These are phyloP conservation scores for Solanum tacnaense DNA, from an alignment of 257 asterid species.

Conservation along the genomic window DNA sequence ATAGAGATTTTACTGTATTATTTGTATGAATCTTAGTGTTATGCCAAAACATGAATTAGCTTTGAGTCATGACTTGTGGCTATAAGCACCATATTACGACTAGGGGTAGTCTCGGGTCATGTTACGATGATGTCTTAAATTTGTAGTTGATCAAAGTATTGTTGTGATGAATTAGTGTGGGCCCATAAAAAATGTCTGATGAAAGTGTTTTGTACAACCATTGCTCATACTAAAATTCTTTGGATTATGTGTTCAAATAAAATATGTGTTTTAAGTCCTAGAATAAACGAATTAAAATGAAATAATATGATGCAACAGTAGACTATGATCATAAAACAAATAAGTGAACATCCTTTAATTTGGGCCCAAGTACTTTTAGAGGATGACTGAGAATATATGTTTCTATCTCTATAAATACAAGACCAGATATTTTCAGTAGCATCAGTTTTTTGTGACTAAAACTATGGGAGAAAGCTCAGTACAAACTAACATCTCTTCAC, in stretches of 20 bases:
- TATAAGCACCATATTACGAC: too few species aligned
- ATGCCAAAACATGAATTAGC: not conserved
- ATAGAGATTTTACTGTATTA: too few species aligned
- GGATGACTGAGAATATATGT: not conserved
- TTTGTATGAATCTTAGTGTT: not conserved
- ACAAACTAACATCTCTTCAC: conserved; percentile 8
- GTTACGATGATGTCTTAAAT: not conserved
- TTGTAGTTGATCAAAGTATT: not conserved
- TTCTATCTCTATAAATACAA: not conserved
- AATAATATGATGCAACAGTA: not conserved
- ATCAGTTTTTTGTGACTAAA: not conserved
- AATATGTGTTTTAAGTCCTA: not conserved
- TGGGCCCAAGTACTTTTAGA: not conserved
- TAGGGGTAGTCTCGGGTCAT: not conserved
- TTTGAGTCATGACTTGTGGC: not conserved
- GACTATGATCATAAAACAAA: not conserved
- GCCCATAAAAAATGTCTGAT: not conserved
- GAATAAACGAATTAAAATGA: not conserved
- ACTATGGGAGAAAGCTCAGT: conserved; percentile 42
- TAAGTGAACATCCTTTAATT: not conserved
- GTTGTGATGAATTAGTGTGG: not conserved
- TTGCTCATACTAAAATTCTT: too few species aligned
- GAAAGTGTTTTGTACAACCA: too few species aligned
- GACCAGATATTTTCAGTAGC: not conserved
- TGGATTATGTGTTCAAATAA: not conserved